Percentiles rank a stretch among this genome's conserved stretches.
Evolutionary conservation across 1,284 basidiomycete genomes (phyloP).

Genomic region (Singerocomus inundabilis): DNA sequence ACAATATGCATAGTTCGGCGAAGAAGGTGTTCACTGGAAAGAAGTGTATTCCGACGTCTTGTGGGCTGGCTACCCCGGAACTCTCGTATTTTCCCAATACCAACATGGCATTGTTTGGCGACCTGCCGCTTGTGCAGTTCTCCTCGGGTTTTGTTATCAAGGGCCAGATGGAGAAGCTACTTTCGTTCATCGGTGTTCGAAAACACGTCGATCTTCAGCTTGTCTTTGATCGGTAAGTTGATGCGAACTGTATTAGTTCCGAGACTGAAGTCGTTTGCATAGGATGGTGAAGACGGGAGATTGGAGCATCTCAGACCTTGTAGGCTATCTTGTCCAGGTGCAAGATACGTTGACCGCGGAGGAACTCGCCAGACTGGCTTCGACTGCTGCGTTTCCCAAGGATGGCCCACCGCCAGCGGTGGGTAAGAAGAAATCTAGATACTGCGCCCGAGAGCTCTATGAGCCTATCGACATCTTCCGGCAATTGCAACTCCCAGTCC

Average conservation of each 20-base stretch:
- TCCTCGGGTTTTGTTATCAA: slow-evolving; percentile 69
- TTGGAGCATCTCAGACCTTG: slow-evolving; percentile 75
- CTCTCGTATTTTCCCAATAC: slow-evolving; percentile 90
- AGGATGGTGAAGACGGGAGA: slow-evolving; percentile 88
- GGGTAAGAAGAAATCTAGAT: slow-evolving; percentile 44
- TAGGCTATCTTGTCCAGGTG: slow-evolving; percentile 88
- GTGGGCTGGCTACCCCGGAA: slow-evolving; percentile 71
- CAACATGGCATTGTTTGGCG: slow-evolving; percentile 73
- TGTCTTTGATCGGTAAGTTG: slow-evolving; percentile 72
- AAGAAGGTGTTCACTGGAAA: slow-evolving; percentile 58
- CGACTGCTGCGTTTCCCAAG: slow-evolving; percentile 81
- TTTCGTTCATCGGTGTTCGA: slow-evolving; percentile 81
- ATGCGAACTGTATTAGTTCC: not conserved
- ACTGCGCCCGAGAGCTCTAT: slow-evolving; percentile 73
- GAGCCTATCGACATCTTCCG: slow-evolving; percentile 41
- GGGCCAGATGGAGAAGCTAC: slow-evolving; percentile 74
- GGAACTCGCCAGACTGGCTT: slow-evolving; percentile 72
- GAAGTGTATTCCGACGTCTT: slow-evolving; percentile 58
- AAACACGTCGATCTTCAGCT: slow-evolving; percentile 91
- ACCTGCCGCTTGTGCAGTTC: slow-evolving; percentile 81
- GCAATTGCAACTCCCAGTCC: slow-evolving; percentile 12
- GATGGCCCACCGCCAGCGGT: slow-evolving; percentile 43
- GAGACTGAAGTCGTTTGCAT: not conserved
- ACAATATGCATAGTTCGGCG: slow-evolving; percentile 58
- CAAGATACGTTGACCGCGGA: slow-evolving; percentile 64